These are phyloP conservation scores for Chenopodium suecicum DNA, from an alignment of 148 eudicot species.

Conservation along the genomic window DNA sequence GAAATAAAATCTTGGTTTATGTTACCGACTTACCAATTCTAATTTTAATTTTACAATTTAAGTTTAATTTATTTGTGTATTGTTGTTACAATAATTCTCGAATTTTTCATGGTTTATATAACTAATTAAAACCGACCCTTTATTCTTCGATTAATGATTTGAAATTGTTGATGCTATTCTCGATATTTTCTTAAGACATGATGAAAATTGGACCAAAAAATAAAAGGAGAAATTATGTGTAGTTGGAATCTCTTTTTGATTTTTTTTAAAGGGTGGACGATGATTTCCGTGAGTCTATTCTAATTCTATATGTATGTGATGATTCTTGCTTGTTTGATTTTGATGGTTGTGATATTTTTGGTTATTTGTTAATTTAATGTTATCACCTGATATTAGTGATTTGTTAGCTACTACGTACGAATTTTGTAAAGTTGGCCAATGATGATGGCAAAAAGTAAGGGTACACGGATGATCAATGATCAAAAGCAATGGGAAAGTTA, in stretches of 20 bases:
- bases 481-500: background rate
- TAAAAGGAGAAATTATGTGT: background rate
- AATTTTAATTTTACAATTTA: no score
- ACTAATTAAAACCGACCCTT: no score
- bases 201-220: no score
- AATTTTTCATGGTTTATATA: no score
- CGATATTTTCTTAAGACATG: no score
- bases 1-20: background rate
- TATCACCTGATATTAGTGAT: background rate
- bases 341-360: background rate
- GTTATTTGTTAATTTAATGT: background rate
- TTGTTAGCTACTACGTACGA: background rate
- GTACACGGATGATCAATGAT: background rate
- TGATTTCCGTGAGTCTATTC: constrained; percentile 8
- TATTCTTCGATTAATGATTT: no score
- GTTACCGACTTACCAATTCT: background rate
- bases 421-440: background rate
- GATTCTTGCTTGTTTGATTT: background rate
- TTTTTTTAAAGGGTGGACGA: constrained; percentile 3
- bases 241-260: background rate
- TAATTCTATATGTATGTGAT: background rate
- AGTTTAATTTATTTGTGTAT: no score
- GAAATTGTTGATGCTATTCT: no score
- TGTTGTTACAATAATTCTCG: no score
- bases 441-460: background rate